Evolutionary conservation across 2,329 filamentous ascomycete species (phyloP).

Genomic region (Apiospora kogelbergensis): DNA sequence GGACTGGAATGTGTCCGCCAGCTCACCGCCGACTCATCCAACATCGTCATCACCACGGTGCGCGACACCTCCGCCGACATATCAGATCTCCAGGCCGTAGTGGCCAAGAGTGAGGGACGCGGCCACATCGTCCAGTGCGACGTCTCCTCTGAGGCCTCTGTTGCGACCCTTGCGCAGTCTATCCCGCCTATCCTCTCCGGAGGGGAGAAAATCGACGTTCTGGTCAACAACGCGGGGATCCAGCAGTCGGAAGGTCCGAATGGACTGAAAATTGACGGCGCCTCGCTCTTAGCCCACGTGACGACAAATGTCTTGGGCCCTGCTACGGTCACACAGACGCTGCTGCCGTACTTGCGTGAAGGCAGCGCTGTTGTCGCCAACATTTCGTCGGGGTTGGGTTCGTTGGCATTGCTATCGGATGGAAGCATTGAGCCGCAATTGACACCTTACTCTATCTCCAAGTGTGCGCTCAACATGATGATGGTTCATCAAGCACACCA

Average conservation of each 20-base stretch:
- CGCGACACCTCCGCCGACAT: neutral
- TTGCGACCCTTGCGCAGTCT: slow-evolving; percentile 27
- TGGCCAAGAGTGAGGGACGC: neutral
- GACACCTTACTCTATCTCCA: neutral
- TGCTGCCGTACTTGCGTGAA: neutral
- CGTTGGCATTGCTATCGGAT: neutral
- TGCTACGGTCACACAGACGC: neutral
- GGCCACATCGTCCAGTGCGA: slow-evolving; percentile 28
- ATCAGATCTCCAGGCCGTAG: neutral
- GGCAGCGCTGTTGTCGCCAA: neutral
- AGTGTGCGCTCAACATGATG: neutral
- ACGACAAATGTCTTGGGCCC: neutral
- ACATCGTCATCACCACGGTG: neutral
- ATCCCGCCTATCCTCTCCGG: slow-evolving; percentile 22
- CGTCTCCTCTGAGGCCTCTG: slow-evolving; percentile 30
- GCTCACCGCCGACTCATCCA: neutral
- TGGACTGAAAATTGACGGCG: neutral
- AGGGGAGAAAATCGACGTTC: slow-evolving; percentile 33
- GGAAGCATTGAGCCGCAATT: neutral
- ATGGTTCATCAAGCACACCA: neutral
- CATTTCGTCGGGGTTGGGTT: neutral
- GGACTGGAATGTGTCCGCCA: neutral
- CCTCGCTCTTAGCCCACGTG: neutral
- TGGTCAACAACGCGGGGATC: slow-evolving; percentile 40
- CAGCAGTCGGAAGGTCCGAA: neutral